Base-by-base conservation (phyloP, 2,329 filamentous ascomycete genomes). In the Xylariaceae sp. region DNA sequence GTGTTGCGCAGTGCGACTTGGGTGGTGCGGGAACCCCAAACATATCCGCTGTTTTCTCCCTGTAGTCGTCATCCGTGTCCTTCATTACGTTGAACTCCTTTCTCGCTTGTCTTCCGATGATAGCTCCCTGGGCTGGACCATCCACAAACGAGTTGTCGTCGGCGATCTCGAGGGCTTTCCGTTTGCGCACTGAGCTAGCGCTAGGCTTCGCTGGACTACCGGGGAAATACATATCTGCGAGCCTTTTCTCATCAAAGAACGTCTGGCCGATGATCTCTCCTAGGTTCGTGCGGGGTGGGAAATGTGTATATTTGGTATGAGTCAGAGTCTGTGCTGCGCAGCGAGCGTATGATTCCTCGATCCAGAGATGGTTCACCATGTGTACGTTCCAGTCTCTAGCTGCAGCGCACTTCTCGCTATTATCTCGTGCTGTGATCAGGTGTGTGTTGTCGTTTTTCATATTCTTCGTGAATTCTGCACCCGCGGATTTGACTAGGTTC, bases 361-460 rank as follows among this genome's bases (percentile, higher is more conserved):
- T 80, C 94, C 94, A 99, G 1, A 99, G 78, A 67, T 99, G 94
- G 68, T 97, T 99, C 62, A 96, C 77, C 62, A 96, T 87, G 51
- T 90, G 76, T 49, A 97, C 86, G 48, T 88, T 87, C 94, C 94
- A 99, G 71, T 97, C 94, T 55, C 84, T 82, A 0, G 94, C 94
- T 1, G 94, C 94, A 36, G 88, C 86, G 68, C 89, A 97, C 71
- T 99, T 99, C 66, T 97, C 94, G 65, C 93, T 95, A 51, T 84
- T 84, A 53, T 87, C 84, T 62, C 96, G 88, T 5, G 94, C 94
- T 0, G 93, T 96, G 63, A 99, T 87, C 1, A 99, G 81, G 72
- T 99, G 94, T 0, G 92, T 97, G 68, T 99, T 97, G 56, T 97
- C 91, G 60, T 88, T 84, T 69, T 90, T 95, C 84, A 99, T 89